Evolutionary conservation across 306 rosid species (phyloP).

Genomic region (Castanea sativa): DNA sequence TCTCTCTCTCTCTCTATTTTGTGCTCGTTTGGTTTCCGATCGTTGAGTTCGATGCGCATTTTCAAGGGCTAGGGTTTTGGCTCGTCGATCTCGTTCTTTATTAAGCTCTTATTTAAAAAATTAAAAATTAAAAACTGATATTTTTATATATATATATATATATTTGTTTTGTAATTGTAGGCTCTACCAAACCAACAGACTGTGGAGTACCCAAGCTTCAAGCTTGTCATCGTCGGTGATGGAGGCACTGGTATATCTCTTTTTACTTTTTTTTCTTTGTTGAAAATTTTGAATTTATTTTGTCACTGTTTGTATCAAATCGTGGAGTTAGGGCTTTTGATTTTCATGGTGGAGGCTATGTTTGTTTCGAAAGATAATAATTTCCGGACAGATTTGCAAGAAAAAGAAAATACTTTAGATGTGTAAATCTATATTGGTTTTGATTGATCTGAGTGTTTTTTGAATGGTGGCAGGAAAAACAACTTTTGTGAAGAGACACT

Average conservation of each 20-base stretch:
- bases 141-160: background rate
- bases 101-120: background rate
- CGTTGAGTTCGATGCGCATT: background rate
- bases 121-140: background rate
- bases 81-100: constrained; percentile 1
- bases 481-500: constrained; percentile 73
- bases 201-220: constrained; percentile 69
- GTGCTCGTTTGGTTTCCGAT: background rate
- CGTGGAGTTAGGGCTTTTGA: background rate
- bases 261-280: background rate
- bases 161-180: constrained; percentile 17
- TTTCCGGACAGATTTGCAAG: background rate
- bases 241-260: constrained; percentile 61
- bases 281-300: background rate
- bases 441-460: background rate
- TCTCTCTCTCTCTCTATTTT: background rate
- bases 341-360: background rate
- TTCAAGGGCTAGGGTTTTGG: constrained; percentile 1
- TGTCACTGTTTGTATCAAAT: background rate
- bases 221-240: constrained; percentile 75
- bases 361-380: background rate
- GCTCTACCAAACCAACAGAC: constrained; percentile 52
- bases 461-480: constrained; percentile 52
- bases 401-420: background rate
- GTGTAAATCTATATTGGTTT: background rate